Evolutionary conservation across 139 green algal genomes (phyloP).

Genomic region (Nannochloris sp.): DNA sequence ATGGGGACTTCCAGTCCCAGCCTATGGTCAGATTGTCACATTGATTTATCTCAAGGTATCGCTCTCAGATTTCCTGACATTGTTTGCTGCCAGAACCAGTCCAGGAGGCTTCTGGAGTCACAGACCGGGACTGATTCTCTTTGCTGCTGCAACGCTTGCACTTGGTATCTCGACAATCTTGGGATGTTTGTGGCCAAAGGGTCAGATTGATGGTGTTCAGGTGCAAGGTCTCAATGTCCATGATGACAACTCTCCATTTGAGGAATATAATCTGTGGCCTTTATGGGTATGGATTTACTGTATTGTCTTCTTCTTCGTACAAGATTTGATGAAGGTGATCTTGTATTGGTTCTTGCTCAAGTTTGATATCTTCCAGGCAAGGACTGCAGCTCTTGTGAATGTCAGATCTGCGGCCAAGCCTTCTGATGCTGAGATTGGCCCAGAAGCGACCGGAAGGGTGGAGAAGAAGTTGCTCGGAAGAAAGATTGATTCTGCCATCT

Average conservation of each 20-base stretch:
- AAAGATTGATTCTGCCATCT: slow-evolving; percentile 30
- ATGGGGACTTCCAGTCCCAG: slow-evolving; percentile 36
- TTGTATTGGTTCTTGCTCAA: slow-evolving; percentile 44
- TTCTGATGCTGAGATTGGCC: slow-evolving; percentile 18
- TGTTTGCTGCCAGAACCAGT: slow-evolving; percentile 70
- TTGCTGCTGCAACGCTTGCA: slow-evolving; percentile 30
- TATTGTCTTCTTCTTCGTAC: slow-evolving; percentile 67
- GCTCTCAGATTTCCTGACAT: slow-evolving; percentile 75
- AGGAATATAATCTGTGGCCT: slow-evolving; percentile 31
- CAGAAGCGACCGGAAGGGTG: slow-evolving; percentile 29
- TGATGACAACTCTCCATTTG: slow-evolving; percentile 26
- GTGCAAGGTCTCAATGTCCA: slow-evolving; percentile 25
- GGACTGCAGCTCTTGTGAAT: slow-evolving; percentile 44
- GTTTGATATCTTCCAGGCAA: slow-evolving; percentile 58
- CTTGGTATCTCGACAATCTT: slow-evolving; percentile 61
- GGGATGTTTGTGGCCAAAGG: slow-evolving; percentile 54
- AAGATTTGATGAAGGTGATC: slow-evolving; percentile 59
- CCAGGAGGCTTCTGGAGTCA: slow-evolving; percentile 58
- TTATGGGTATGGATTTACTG: slow-evolving; percentile 79
- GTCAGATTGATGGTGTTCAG: slow-evolving; percentile 31
- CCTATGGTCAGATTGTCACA: slow-evolving; percentile 59
- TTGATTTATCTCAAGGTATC: slow-evolving; percentile 82
- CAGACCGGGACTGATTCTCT: slow-evolving; percentile 29
- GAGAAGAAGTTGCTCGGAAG: slow-evolving; percentile 55
- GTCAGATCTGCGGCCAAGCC: slow-evolving; percentile 29